These are phyloP conservation scores for Neurospora sp. DNA, from an alignment of 495 filamentous ascomycete genomes.

Conservation along the genomic window DNA sequence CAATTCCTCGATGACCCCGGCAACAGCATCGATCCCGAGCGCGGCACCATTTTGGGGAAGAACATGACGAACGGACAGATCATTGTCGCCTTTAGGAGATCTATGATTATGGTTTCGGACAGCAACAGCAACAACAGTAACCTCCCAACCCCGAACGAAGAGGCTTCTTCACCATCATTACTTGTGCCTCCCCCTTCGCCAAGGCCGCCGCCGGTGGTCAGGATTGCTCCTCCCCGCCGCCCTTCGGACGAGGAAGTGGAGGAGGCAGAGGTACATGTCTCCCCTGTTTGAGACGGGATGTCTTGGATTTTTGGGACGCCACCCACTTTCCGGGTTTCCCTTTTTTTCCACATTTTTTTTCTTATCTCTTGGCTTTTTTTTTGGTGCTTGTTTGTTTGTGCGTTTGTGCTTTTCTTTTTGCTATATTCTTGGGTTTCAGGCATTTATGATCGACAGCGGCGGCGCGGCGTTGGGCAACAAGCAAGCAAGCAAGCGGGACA, in stretches of 20 bases:
- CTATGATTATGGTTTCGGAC: constrained; percentile 7
- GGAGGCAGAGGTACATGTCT: neutral
- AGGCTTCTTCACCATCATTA: neutral
- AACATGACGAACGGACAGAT: constrained; percentile 9
- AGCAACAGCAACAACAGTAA: neutral
- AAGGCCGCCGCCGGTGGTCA: constrained; percentile 7
- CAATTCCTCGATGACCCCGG: constrained; percentile 18
- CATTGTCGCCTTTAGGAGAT: constrained; percentile 17
- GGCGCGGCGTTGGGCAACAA: neutral
- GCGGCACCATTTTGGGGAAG: constrained; percentile 16
- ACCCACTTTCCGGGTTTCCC: neutral
- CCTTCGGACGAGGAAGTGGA: neutral
- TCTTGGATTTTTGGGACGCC: neutral
- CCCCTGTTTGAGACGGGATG: neutral
- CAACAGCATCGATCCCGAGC: constrained; percentile 4
- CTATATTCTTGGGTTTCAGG: neutral
- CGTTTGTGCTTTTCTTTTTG: neutral
- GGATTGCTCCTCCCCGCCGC: constrained; percentile 8
- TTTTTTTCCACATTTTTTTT: neutral
- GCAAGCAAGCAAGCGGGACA: neutral
- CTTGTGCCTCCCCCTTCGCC: neutral
- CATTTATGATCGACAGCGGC: neutral
- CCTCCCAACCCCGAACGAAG: neutral
- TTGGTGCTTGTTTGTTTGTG: neutral
- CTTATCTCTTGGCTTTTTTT: neutral